Evolutionary conservation across 495 filamentous ascomycete genomes (phyloP).

Genomic region (Aspergillus taichungensis): DNA sequence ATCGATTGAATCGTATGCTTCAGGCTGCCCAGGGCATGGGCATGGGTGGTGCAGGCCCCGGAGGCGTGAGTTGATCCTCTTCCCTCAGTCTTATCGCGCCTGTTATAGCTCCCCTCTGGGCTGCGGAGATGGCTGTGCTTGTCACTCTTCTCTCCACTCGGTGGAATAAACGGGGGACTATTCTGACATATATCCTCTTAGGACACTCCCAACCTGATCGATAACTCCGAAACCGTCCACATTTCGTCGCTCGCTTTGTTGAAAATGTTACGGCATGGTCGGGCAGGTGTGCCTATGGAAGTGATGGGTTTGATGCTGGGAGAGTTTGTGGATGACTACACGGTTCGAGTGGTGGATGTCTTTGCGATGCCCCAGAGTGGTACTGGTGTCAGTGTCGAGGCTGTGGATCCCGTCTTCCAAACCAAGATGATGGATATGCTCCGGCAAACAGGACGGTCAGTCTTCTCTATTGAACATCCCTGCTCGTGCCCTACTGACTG

Average conservation of each 20-base stretch:
- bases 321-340: constrained; percentile 98
- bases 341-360: constrained; percentile 92
- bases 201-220: constrained; percentile 83
- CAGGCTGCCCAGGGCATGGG: constrained; percentile 71
- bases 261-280: constrained; percentile 97
- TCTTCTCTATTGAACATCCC: not conserved
- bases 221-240: constrained; percentile 99
- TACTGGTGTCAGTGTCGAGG: constrained; percentile 96
- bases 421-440: constrained; percentile 99
- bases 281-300: constrained; percentile 98
- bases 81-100: not conserved
- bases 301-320: constrained; percentile 99
- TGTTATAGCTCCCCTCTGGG: not conserved
- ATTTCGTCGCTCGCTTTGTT: constrained; percentile 94
- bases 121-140: not conserved
- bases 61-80: constrained; percentile 55
- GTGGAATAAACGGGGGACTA: too few relatives aligned
- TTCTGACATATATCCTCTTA: constrained; percentile 24
- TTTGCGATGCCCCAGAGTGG: constrained; percentile 99
- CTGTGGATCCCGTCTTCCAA: constrained; percentile 96
- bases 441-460: constrained; percentile 88
- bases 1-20: constrained; percentile 78
- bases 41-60: constrained; percentile 57
- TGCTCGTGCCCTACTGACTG: not conserved
- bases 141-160: too few relatives aligned